Conservation (phyloP, 768 basidiomycete species). For the Sistotremastrum niveocremeum region DNA sequence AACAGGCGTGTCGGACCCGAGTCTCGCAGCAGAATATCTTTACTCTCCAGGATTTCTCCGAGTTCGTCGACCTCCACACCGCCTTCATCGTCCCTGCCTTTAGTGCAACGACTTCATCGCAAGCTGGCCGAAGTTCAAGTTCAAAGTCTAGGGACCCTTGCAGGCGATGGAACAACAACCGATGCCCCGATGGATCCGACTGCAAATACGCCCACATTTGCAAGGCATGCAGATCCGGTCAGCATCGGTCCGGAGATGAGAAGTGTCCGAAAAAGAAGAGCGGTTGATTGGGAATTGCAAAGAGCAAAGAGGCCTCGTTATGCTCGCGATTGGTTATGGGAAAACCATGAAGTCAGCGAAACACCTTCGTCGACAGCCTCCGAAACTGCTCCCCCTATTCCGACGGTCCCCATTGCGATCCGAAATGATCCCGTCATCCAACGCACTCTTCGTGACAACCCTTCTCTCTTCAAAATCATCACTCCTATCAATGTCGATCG, state of each 20-base stretch:
- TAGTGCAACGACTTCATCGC: too few relatives aligned
- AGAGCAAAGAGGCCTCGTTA: slow-evolving; percentile 3
- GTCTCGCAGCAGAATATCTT: slow-evolving; percentile 9
- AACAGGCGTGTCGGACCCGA: slow-evolving; percentile 16
- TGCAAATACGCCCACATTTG: slow-evolving; percentile 17
- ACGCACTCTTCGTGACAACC: slow-evolving; percentile 5
- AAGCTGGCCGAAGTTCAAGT: neutral
- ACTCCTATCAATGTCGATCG: slow-evolving; percentile 6
- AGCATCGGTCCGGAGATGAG: slow-evolving; percentile 4
- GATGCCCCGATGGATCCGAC: too few relatives aligned
- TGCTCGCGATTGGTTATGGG: slow-evolving; percentile 7
- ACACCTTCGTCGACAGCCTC: slow-evolving; percentile 7
- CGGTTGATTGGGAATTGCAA: neutral
- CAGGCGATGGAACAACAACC: slow-evolving; percentile 10
- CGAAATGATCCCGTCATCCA: too few relatives aligned
- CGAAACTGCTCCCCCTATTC: slow-evolving; percentile 6
- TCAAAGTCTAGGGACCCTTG: neutral
- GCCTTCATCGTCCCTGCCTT: too few relatives aligned
- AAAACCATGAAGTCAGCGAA: slow-evolving; percentile 7
- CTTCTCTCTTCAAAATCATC: slow-evolving; percentile 1
- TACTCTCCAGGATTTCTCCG: slow-evolving; percentile 12
- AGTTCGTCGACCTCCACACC: slow-evolving; percentile 6
- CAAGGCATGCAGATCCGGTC: slow-evolving; percentile 2
- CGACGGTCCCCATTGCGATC: too few relatives aligned
- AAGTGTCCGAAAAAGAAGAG: neutral